phyloP scores from a whole-genome alignment of 179 eudicot genomes.

The Silene noctiflora region DNA sequence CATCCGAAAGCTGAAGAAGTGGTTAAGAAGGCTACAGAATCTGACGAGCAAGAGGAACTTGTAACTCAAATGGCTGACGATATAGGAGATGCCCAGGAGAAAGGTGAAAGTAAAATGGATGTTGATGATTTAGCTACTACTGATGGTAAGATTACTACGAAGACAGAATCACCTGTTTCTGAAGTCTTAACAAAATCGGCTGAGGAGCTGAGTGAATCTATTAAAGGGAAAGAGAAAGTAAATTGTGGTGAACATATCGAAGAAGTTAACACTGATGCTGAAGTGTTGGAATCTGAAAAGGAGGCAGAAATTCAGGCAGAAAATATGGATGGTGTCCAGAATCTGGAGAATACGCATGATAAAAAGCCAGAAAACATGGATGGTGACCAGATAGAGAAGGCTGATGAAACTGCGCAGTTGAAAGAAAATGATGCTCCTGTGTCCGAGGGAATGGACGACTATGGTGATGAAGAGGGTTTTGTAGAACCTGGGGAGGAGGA shows the following conservation, averaged over 20 bases:
- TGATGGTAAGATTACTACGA: constrained; percentile 24
- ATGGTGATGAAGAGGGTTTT: constrained; percentile 45
- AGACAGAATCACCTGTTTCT: constrained; percentile 15
- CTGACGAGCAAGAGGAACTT: constrained; percentile 28
- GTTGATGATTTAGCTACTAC: constrained; percentile 24
- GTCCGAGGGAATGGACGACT: constrained; percentile 37
- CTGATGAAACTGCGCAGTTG: constrained; percentile 27
- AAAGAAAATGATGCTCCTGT: constrained; percentile 34
- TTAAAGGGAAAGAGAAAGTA: constrained; percentile 22
- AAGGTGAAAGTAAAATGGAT: constrained; percentile 35
- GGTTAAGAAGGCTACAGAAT: constrained; percentile 17
- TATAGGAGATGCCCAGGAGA: constrained; percentile 21
- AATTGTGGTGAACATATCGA: constrained; percentile 15
- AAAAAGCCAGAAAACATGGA: constrained; percentile 33
- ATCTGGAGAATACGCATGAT: constrained; percentile 31
- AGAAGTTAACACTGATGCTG: constrained; percentile 11
- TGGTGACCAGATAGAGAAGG: constrained; percentile 26
- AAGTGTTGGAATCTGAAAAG: constrained; percentile 21
- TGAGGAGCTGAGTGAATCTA: constrained; percentile 30
- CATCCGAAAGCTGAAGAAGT: constrained; percentile 19
- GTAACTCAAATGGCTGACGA: constrained; percentile 31
- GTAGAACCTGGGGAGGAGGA: constrained; percentile 59
- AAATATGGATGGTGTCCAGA: constrained; percentile 20
- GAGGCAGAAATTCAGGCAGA: constrained; percentile 13
- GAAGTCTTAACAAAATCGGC: constrained; percentile 23